Evolutionary conservation across 176 grass and related monocot genomes (phyloP), one percentile per base, ranked within the genome.

Genomic region (Triticum monococcum): DNA sequence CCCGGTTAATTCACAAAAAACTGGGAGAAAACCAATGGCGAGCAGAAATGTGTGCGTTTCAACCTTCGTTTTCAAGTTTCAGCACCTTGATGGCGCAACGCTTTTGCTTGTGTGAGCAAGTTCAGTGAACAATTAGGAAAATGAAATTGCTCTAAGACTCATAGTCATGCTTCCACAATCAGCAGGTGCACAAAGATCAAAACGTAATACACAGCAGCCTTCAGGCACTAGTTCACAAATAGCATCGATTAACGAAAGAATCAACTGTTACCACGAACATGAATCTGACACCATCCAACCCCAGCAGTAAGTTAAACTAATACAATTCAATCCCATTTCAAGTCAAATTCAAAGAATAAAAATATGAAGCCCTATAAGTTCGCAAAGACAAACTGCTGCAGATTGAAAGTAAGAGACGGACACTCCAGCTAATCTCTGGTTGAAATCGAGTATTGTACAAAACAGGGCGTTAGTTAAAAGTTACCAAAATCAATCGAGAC

Each of bases 401-500:
- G 68, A 74, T 6, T 61, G 81, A 80, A 87, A 80, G 68, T 85
- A 89, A 18, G 70, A 30, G 57, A 84, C 33, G 45, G 76, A 76
- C 76, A 91, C 45, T 76, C 60, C 68, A 80, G 76, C 85, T 88
- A 88, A 91, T 88, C 70, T 69, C 81, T 85, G 81, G 80, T 84
- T 12, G n/a, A 85, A 46, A 88, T 79, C 70, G 71, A 71, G 87
- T 83, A 92, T 92, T 62, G 83, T 93, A 95, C 93, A 95, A 79
- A 94, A 86, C 88, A 95, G 68, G 82, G 82, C 57, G 88, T 87
- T 72, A 89, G 80, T 87, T 82, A 65, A 92, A 88, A 84, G 80
- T 88, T 88, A 65, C 76, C 81, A 80, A 95, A 90, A 91, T 94
- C 85, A 80, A 82, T 43, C 78, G 79, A 81, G 78, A 84, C 89